Percentiles rank a stretch among this genome's conserved stretches.
Evolutionary conservation across 768 basidiomycete genomes (phyloP).

Genomic region (Pulveroboletus sp.): DNA sequence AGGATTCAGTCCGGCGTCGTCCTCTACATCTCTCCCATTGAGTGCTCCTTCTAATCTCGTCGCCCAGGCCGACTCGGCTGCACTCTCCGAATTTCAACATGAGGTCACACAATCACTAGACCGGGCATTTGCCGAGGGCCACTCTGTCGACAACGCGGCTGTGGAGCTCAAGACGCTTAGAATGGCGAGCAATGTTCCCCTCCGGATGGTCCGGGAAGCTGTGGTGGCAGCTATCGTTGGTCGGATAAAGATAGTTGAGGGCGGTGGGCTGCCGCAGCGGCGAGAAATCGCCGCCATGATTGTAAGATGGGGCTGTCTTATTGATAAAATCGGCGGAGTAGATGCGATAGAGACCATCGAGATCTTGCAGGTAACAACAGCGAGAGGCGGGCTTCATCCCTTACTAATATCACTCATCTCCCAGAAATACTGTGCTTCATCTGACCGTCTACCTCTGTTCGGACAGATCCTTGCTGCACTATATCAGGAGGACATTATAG

Average conservation of each 20-base stretch:
- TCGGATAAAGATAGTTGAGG: conserved; percentile 59
- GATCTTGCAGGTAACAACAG: conserved; percentile 60
- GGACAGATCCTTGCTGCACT: conserved; percentile 80
- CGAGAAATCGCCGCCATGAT: conserved; percentile 62
- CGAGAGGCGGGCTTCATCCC: not conserved
- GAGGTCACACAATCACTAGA: conserved; percentile 85
- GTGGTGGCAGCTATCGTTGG: conserved; percentile 84
- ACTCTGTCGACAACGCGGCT: conserved; percentile 87
- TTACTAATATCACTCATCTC: conserved; percentile 1
- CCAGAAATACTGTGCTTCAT: conserved; percentile 64
- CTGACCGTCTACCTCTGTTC: conserved; percentile 66
- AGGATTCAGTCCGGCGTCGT: conserved; percentile 38
- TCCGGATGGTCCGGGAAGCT: conserved; percentile 80
- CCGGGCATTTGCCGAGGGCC: conserved; percentile 87
- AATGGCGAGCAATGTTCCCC: conserved; percentile 92
- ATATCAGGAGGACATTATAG: conserved; percentile 90
- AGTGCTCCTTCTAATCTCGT: conserved; percentile 37
- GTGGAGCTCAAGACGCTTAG: conserved; percentile 95
- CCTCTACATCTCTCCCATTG: conserved; percentile 44
- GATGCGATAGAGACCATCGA: conserved; percentile 79
- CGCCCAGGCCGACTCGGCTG: conserved; percentile 40
- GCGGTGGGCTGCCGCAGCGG: conserved; percentile 54
- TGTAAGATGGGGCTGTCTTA: conserved; percentile 76
- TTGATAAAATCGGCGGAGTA: conserved; percentile 76
- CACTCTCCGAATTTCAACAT: conserved; percentile 64